Evolutionary conservation across 352 stramenopile species (phyloP), one percentile per base, ranked within the genome.

Genomic region (Phytophthora pini): DNA sequence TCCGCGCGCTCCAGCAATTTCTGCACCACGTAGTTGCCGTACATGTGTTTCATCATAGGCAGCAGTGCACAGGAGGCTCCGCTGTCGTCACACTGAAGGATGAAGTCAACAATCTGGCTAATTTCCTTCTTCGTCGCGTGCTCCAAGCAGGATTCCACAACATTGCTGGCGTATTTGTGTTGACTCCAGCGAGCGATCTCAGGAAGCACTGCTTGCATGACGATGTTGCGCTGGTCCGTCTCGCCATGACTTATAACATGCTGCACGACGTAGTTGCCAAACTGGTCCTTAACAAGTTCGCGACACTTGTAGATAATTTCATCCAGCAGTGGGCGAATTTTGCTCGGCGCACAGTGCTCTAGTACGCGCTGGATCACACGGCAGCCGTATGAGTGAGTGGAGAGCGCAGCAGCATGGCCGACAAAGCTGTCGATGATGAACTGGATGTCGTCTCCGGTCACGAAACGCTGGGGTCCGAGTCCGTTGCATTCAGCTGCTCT

Each of bases 201-300:
- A 6, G 83, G 82, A 40, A 93, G 80, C 31, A 98, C 87, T 32
- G 87, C 78, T 61, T 91, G 72, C 74, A 97, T 95, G 15, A 98
- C 76, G 13, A 90, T 74, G 31, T 83, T 67, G 20, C 86, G 82
- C 47, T 98, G 85, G n/a, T 91, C 71, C 3, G 68, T 69, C 38
- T 96, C 86, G 36, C 97, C 97, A 66, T 98, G 97, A 56, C 97
- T 88, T 51, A 99, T 92, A 13, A 99, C 94, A 65, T 99, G 97
- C 72, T 99, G 98, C 58, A 99, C 98, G 6, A 99, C 97, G 67
- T 99, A 99, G 79, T 99, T 99, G 9, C 97, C 98, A 75, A 99
- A 99, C 70, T 99, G 97, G 72, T 99, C 97, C 78, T 94, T 92
- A 27, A 94, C 85, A 36, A 96, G 72, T 17, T 92, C 86, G n/a